These are phyloP conservation scores for Scorias spongiosa DNA, from an alignment of 2,329 filamentous ascomycete genomes.

Conservation along the genomic window DNA sequence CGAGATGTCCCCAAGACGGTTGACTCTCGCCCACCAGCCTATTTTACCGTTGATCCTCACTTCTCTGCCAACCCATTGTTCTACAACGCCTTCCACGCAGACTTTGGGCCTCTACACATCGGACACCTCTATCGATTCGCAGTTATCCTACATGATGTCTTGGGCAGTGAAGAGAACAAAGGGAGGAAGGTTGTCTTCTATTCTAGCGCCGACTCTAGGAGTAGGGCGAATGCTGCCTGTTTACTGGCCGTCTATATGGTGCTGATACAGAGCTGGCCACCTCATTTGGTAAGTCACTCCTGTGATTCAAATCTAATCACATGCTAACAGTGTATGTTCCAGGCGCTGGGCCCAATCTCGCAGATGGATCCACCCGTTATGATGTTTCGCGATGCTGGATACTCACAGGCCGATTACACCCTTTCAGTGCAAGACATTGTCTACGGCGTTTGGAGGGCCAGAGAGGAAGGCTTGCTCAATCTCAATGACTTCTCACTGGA, in stretches of 20 bases:
- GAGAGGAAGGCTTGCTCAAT: slow-evolving; percentile 83
- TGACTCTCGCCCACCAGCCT: slow-evolving; percentile 54
- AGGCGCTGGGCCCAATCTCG: slow-evolving; percentile 72
- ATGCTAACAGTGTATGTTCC: no score
- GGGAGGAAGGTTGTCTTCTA: slow-evolving; percentile 87
- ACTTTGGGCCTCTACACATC: slow-evolving; percentile 95
- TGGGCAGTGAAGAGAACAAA: slow-evolving; percentile 82
- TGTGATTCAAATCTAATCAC: no score
- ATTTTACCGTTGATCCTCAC: slow-evolving; percentile 81
- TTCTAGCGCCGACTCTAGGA: slow-evolving; percentile 81
- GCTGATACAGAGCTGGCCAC: slow-evolving; percentile 92
- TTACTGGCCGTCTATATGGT: slow-evolving; percentile 98
- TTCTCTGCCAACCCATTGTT: slow-evolving; percentile 42
- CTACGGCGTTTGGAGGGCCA: slow-evolving; percentile 97
- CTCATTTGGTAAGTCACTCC: slow-evolving; percentile 49
- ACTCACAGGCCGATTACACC: slow-evolving; percentile 94
- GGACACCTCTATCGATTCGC: slow-evolving; percentile 95
- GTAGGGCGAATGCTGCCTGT: slow-evolving; percentile 88
- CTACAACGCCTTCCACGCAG: slow-evolving; percentile 97
- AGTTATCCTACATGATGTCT: slow-evolving; percentile 85
- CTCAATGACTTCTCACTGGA: slow-evolving; percentile 90
- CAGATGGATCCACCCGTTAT: slow-evolving; percentile 95
- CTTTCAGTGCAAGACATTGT: slow-evolving; percentile 94
- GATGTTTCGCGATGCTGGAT: slow-evolving; percentile 96
- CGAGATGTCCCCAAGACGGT: slow-evolving; percentile 36